Evolutionary conservation across 2,329 filamentous ascomycete genomes (phyloP).

Genomic region (Zalaria obscura): DNA sequence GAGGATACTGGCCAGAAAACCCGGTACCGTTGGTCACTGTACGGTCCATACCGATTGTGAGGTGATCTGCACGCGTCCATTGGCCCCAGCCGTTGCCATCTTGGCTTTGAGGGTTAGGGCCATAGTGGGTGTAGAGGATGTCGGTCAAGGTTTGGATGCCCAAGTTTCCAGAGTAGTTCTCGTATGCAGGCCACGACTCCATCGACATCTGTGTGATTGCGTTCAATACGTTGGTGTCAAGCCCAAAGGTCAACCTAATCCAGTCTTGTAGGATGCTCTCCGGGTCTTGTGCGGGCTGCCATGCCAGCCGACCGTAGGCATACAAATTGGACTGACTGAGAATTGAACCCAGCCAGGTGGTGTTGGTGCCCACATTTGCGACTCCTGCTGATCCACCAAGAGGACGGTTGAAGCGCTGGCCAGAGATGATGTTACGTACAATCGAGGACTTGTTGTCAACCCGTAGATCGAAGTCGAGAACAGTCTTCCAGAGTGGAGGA

Average conservation of each 20-base stretch:
- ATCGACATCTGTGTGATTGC: conserved; percentile 50
- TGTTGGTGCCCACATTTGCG: conserved; percentile 51
- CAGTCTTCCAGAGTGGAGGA: conserved; percentile 52
- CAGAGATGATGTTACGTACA: conserved; percentile 47
- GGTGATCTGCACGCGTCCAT: conserved; percentile 51
- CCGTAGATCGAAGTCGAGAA: conserved; percentile 53
- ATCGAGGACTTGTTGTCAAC: conserved; percentile 41
- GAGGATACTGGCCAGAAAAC: conserved; percentile 50
- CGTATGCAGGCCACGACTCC: conserved; percentile 56
- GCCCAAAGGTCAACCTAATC: conserved; percentile 52
- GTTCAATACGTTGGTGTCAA: conserved; percentile 39
- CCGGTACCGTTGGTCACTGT: conserved; percentile 55
- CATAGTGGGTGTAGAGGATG: conserved; percentile 52
- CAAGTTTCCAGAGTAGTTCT: conserved; percentile 56
- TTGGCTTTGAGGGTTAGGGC: conserved; percentile 51
- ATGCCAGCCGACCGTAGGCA: conserved; percentile 52
- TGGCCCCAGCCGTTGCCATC: conserved; percentile 58
- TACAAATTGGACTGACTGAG: conserved; percentile 60
- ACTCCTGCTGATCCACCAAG: conserved; percentile 52
- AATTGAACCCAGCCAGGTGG: conserved; percentile 56
- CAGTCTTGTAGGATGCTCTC: conserved; percentile 46
- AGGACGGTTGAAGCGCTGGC: conserved; percentile 41
- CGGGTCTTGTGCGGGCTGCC: conserved; percentile 41
- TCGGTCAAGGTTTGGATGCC: conserved; percentile 57
- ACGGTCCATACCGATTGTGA: conserved; percentile 55